Evolutionary conservation across 768 basidiomycete genomes (phyloP).

Genomic region (Pleurotus ostreatus): DNA sequence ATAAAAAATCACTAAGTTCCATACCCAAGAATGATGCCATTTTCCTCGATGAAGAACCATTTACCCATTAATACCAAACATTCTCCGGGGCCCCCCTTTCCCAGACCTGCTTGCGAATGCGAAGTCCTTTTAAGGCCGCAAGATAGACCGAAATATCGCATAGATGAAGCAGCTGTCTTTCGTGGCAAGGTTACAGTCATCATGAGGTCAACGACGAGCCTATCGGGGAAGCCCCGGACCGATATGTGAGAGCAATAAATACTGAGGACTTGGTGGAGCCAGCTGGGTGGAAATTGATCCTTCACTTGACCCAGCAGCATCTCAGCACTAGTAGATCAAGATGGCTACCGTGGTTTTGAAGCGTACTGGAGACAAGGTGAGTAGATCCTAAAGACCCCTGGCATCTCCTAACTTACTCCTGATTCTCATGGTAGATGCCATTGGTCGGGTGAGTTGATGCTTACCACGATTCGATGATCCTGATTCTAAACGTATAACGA

Average conservation of each 20-base stretch:
- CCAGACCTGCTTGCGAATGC: too few species aligned
- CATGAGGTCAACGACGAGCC: background rate
- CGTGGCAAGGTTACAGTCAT: background rate
- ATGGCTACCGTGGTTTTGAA: slow-evolving; percentile 56
- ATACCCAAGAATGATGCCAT: too few species aligned
- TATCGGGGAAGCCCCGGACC: slow-evolving; percentile 4
- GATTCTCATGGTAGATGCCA: slow-evolving; percentile 50
- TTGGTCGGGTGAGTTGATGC: slow-evolving; percentile 52
- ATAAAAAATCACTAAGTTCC: too few species aligned
- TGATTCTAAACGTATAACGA: slow-evolving; percentile 8
- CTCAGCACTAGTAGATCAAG: slow-evolving; percentile 7
- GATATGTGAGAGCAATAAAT: slow-evolving; percentile 4
- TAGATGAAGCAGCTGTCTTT: too few species aligned
- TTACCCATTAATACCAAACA: too few species aligned
- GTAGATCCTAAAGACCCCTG: slow-evolving; percentile 1
- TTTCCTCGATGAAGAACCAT: too few species aligned
- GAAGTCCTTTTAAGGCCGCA: too few species aligned
- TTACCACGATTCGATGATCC: background rate
- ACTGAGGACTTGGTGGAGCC: background rate
- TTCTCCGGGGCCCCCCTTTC: too few species aligned
- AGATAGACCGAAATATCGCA: too few species aligned
- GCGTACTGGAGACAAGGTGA: slow-evolving; percentile 57
- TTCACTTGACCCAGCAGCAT: slow-evolving; percentile 7
- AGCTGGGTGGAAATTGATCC: background rate
- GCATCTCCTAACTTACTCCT: background rate